A percentile compares a stretch with the other conserved stretches of the same genome.
Evolutionary conservation across 169 alveolate species (phyloP).

Genomic region (Theileria orientalis): DNA sequence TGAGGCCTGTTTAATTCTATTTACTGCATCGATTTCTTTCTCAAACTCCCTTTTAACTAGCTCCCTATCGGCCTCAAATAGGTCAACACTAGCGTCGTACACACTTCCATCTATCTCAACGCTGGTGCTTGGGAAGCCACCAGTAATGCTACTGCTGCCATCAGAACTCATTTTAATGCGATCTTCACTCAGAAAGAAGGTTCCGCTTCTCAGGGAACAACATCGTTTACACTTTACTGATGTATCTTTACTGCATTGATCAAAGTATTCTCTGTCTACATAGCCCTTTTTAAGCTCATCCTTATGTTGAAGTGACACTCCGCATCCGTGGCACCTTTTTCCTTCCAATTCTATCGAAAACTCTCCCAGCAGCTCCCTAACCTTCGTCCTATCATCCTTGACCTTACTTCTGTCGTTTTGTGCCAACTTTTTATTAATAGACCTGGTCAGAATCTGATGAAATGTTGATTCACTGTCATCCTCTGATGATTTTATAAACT

Average conservation of each 20-base stretch:
- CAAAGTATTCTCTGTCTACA: too few species aligned
- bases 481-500: background rate
- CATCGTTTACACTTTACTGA: conserved; percentile 53
- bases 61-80: too few species aligned
- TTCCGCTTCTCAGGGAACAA: conserved; percentile 37
- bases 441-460: background rate
- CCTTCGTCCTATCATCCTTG: background rate
- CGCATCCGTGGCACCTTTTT: conserved; percentile 71
- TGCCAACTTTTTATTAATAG: background rate
- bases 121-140: too few species aligned
- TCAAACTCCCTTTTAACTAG: background rate
- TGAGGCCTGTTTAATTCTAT: conserved; percentile 44
- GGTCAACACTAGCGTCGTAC: too few species aligned
- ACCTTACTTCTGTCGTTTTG: background rate
- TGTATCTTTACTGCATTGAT: too few species aligned
- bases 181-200: conserved; percentile 3
- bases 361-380: conserved; percentile 5
- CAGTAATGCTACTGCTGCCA: too few species aligned
- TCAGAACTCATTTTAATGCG: too few species aligned
- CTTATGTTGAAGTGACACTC: conserved; percentile 61
- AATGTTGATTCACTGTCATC: background rate
- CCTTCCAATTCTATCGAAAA: conserved; percentile 21
- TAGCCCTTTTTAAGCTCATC: conserved; percentile 17
- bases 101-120: too few species aligned
- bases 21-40: background rate